These are phyloP conservation scores for Suillus fuscotomentosus DNA, from an alignment of 768 basidiomycete genomes.

Conservation along the genomic window DNA sequence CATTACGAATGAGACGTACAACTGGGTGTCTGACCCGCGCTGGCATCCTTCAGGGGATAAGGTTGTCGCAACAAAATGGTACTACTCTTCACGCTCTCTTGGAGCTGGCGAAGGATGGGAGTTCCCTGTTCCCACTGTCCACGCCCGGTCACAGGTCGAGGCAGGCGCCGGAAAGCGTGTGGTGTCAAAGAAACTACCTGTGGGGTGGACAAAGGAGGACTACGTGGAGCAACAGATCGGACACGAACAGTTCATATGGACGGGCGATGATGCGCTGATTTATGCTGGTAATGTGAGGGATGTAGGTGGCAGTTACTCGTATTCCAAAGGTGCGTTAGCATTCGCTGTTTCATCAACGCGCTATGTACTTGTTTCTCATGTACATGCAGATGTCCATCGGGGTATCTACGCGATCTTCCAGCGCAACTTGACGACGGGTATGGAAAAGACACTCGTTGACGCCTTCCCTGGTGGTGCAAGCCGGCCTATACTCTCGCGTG, in stretches of 20 bases:
- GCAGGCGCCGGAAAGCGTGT: constrained; percentile 49
- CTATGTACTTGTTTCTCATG: not conserved
- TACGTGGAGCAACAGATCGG: constrained; percentile 74
- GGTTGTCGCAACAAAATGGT: constrained; percentile 78
- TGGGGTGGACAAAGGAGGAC: constrained; percentile 56
- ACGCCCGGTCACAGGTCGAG: constrained; percentile 21
- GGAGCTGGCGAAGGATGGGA: constrained; percentile 77
- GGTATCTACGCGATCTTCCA: constrained; percentile 74
- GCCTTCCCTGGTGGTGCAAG: constrained; percentile 70
- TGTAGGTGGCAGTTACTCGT: constrained; percentile 42
- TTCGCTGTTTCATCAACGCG: not conserved
- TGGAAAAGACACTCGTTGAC: constrained; percentile 51
- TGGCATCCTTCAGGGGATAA: constrained; percentile 66
- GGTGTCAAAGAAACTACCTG: constrained; percentile 54
- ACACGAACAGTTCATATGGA: constrained; percentile 69
- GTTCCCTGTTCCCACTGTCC: constrained; percentile 45
- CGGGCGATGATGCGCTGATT: constrained; percentile 53
- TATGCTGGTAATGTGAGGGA: constrained; percentile 67
- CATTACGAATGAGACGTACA: constrained; percentile 74
- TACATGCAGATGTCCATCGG: constrained; percentile 54
- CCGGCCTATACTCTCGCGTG: constrained; percentile 67
- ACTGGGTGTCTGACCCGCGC: constrained; percentile 67
- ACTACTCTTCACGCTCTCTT: constrained; percentile 59
- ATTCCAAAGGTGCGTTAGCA: constrained; percentile 57
- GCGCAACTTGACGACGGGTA: constrained; percentile 57